A percentile compares a stretch with the other conserved stretches of the same genome.
Evolutionary conservation across 768 basidiomycete genomes (phyloP).

Genomic region (Amanita polypyramis): DNA sequence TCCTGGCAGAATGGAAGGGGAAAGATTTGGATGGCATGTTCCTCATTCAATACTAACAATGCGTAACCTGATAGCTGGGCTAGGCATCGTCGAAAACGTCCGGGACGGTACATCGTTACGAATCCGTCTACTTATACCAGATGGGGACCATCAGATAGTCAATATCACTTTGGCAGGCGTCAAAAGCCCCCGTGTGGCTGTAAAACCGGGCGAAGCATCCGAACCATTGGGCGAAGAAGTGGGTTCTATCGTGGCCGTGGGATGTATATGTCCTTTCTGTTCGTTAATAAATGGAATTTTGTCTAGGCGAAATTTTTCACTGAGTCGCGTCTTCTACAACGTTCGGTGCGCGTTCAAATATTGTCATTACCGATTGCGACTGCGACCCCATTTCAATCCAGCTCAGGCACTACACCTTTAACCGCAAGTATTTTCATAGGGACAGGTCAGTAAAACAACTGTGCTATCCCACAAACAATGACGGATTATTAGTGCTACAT

Average conservation of each 20-base stretch:
- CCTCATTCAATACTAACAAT: slow-evolving; percentile 1
- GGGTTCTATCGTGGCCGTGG: slow-evolving; percentile 13
- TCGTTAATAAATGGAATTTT: slow-evolving; percentile 11
- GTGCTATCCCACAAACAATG: not conserved
- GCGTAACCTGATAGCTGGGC: slow-evolving; percentile 1
- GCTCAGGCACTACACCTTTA: slow-evolving; percentile 42
- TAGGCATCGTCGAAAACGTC: slow-evolving; percentile 90
- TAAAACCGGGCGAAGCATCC: slow-evolving; percentile 64
- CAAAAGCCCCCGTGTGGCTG: slow-evolving; percentile 58
- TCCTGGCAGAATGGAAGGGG: slow-evolving; percentile 89
- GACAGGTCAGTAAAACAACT: slow-evolving; percentile 35
- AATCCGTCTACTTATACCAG: slow-evolving; percentile 78
- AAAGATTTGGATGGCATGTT: slow-evolving; percentile 72
- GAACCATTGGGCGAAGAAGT: slow-evolving; percentile 91
- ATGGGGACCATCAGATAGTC: slow-evolving; percentile 82
- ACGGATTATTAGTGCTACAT: slow-evolving; percentile 51
- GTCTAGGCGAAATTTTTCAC: slow-evolving; percentile 85
- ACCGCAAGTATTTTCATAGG: slow-evolving; percentile 87
- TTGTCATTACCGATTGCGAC: slow-evolving; percentile 72
- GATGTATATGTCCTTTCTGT: slow-evolving; percentile 6
- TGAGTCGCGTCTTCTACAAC: slow-evolving; percentile 79
- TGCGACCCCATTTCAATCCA: slow-evolving; percentile 70
- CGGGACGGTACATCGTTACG: slow-evolving; percentile 88
- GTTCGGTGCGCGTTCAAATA: slow-evolving; percentile 64
- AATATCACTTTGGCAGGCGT: slow-evolving; percentile 82